Evolutionary conservation across 371 early-diverging fungal species (phyloP).

Genomic region (Mortierella sp.): DNA sequence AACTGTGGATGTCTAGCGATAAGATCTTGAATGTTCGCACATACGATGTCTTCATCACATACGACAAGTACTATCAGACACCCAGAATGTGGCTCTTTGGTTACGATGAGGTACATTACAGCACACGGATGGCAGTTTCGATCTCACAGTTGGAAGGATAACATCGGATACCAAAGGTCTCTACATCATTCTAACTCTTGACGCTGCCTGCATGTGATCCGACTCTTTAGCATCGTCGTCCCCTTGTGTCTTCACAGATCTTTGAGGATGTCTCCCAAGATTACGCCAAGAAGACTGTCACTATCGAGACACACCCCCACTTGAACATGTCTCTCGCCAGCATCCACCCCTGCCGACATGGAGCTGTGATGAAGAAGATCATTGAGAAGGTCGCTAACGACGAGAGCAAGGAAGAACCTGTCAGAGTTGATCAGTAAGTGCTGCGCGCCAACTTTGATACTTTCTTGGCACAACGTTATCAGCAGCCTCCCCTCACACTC

Average conservation of each 20-base stretch:
- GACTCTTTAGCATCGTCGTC: conserved; percentile 70
- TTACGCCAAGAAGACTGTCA: conserved; percentile 98
- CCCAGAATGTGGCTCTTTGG: conserved; percentile 97
- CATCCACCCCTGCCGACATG: conserved; percentile 98
- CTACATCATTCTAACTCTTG: no score
- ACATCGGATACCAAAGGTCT: no score
- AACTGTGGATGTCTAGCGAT: conserved; percentile 56
- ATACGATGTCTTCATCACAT: conserved; percentile 96
- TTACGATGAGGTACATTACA: conserved; percentile 79
- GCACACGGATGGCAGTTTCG: no score
- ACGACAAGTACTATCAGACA: conserved; percentile 98
- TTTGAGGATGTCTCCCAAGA: conserved; percentile 97
- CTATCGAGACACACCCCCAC: conserved; percentile 96
- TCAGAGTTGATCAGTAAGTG: conserved; percentile 93
- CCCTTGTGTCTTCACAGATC: conserved; percentile 86
- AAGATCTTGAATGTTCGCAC: conserved; percentile 94
- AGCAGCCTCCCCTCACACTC: no score
- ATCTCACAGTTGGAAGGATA: no score
- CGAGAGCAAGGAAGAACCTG: conserved; percentile 65
- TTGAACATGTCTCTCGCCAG: conserved; percentile 85
- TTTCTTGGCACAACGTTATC: no score
- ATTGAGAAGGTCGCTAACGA: conserved; percentile 81
- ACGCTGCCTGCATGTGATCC: no score
- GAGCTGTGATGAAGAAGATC: conserved; percentile 96
- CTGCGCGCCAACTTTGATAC: not conserved